Percentiles rank a stretch among this genome's conserved stretches.
These are phyloP conservation scores for Ceratocystis huliohia DNA, from an alignment of 2,329 filamentous ascomycete species.

Conservation along the genomic window DNA sequence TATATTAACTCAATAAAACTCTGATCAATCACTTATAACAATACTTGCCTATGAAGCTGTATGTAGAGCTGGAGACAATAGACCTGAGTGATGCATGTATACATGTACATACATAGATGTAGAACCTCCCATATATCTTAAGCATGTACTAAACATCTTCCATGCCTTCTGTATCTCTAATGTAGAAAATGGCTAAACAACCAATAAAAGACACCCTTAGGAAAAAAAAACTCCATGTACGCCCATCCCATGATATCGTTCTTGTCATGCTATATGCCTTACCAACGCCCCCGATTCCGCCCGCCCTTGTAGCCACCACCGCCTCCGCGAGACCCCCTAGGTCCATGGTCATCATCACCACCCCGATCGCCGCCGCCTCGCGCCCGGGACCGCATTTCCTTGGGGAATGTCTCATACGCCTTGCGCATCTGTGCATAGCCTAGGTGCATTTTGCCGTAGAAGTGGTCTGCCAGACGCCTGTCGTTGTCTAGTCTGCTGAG, in stretches of 20 bases:
- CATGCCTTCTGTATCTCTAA: neutral
- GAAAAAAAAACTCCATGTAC: slow-evolving; percentile 7
- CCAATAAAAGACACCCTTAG: neutral
- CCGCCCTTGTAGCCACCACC: slow-evolving; percentile 38
- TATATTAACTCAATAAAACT: neutral
- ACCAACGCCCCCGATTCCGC: slow-evolving; percentile 40
- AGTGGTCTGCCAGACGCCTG: slow-evolving; percentile 84
- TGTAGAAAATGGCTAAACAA: neutral
- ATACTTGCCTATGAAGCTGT: neutral
- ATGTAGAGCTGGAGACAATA: neutral
- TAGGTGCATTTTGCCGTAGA: slow-evolving; percentile 98
- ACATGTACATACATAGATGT: neutral
- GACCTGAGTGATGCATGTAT: neutral
- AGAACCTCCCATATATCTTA: too few relatives aligned
- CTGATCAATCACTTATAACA: neutral
- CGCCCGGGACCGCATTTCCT: slow-evolving; percentile 65
- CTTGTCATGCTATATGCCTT: slow-evolving; percentile 12
- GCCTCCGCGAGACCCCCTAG: slow-evolving; percentile 37
- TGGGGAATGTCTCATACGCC: slow-evolving; percentile 73
- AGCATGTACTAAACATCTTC: neutral
- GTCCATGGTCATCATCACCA: slow-evolving; percentile 35
- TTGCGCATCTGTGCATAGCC: slow-evolving; percentile 98
- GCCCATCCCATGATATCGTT: slow-evolving; percentile 5
- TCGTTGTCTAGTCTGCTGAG: slow-evolving; percentile 88
- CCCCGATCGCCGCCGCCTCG: slow-evolving; percentile 39